Conservation (phyloP, 805 yeast genomes). For the Myxozyma neglecta region DNA sequence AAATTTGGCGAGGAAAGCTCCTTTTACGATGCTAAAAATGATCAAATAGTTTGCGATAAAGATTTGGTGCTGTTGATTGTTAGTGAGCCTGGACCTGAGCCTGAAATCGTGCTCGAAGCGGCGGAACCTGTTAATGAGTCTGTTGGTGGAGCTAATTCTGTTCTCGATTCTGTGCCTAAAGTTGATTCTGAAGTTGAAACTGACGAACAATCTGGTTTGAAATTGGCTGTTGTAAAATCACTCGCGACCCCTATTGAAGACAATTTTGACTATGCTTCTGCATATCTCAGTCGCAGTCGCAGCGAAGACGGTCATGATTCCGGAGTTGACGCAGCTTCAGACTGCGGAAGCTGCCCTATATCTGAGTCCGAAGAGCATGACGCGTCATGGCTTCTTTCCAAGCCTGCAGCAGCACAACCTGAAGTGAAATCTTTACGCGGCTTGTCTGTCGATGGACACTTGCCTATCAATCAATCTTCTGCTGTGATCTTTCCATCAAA, state of each 20-base stretch:
- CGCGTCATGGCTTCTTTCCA: neutral
- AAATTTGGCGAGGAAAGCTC: neutral
- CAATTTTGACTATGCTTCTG: slow-evolving; percentile 10
- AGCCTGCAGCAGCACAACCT: too few species aligned
- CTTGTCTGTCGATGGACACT: too few species aligned
- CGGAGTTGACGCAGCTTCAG: neutral
- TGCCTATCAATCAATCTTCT: too few species aligned
- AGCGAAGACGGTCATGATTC: neutral
- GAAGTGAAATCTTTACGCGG: too few species aligned
- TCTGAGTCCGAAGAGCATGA: neutral
- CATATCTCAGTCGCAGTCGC: neutral
- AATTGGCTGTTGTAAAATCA: neutral
- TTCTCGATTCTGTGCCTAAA: neutral
- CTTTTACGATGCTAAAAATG: neutral
- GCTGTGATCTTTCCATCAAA: too few species aligned
- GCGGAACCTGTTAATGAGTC: neutral
- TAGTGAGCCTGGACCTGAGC: neutral
- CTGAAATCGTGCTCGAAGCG: neutral
- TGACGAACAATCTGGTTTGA: neutral
- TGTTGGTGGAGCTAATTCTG: neutral
- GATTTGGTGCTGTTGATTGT: neutral
- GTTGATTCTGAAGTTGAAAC: neutral
- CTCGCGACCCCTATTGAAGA: neutral
- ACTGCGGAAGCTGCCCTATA: neutral
- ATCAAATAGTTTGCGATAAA: neutral